Percentiles rank a stretch among this genome's conserved stretches.
Conservation (phyloP, 768 basidiomycete species). For the Russula brevipes region DNA sequence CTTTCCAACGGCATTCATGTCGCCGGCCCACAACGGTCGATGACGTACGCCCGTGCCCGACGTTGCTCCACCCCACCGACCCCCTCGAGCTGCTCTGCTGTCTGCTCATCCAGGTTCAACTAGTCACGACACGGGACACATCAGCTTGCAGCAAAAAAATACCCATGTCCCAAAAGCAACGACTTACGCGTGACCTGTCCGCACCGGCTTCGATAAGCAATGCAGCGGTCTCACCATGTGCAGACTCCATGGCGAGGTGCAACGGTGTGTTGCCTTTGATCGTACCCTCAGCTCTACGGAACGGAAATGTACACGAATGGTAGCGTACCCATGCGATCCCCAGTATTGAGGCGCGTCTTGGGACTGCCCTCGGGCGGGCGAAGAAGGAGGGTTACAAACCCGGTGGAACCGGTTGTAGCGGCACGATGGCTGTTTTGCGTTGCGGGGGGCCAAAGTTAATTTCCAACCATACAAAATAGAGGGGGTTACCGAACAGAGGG, state of each 20-base stretch:
- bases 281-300: conserved; percentile 3
- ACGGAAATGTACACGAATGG: conserved; percentile 24
- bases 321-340: conserved; percentile 65
- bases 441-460: background rate
- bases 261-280: conserved; percentile 84
- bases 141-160: background rate
- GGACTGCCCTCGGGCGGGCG: conserved; percentile 68
- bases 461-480: background rate
- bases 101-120: conserved; percentile 79
- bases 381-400: conserved; percentile 82
- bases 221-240: conserved; percentile 86
- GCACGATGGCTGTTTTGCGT: conserved; percentile 71
- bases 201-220: conserved; percentile 92
- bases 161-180: conserved; percentile 11
- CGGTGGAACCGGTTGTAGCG: conserved; percentile 89
- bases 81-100: conserved; percentile 85
- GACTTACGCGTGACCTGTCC: conserved; percentile 76
- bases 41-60: conserved; percentile 69
- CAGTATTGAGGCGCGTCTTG: conserved; percentile 83
- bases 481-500: conserved; percentile 59
- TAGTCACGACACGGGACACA: conserved; percentile 29
- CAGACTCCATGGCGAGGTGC: conserved; percentile 96
- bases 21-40: conserved; percentile 55
- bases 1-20: background rate
- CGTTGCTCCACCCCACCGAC: conserved; percentile 89